Percentiles rank a stretch among this genome's conserved stretches.
Conservation (phyloP, 805 yeast genomes). For the Jamesozyma jinghongensis region DNA sequence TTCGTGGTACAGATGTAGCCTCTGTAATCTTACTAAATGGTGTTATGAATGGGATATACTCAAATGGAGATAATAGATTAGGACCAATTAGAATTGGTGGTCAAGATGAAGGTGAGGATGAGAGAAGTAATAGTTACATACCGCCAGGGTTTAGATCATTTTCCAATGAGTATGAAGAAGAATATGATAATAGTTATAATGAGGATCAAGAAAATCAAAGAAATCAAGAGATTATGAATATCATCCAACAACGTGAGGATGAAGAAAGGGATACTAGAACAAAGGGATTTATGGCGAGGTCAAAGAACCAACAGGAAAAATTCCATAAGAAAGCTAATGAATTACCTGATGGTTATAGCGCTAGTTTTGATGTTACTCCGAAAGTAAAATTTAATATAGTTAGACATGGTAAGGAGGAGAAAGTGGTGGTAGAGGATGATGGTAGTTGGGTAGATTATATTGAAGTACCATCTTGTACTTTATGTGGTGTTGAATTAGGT, state of each 20-base stretch:
- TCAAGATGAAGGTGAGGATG: neutral
- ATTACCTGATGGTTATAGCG: constrained; percentile 26
- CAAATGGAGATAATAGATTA: too few species aligned
- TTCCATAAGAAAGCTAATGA: constrained; percentile 15
- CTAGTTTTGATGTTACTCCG: constrained; percentile 22
- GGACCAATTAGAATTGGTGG: neutral
- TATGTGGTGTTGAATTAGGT: constrained; percentile 69
- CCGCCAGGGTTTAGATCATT: too few species aligned
- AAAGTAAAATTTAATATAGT: constrained; percentile 13
- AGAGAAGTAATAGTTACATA: neutral
- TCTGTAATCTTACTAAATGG: too few species aligned
- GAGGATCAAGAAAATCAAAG: constrained; percentile 9
- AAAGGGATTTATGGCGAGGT: constrained; percentile 19
- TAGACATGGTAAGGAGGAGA: constrained; percentile 14
- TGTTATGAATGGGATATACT: too few species aligned
- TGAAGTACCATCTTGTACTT: constrained; percentile 44
- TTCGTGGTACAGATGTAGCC: neutral
- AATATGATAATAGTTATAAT: constrained; percentile 2
- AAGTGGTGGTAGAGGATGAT: constrained; percentile 17
- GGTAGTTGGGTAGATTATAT: constrained; percentile 23
- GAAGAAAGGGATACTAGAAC: constrained; percentile 21
- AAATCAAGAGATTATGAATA: constrained; percentile 25
- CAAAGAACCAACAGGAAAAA: constrained; percentile 21
- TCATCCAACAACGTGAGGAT: constrained; percentile 29
- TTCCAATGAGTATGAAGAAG: neutral